A percentile compares a stretch with the other conserved stretches of the same genome.
These are phyloP conservation scores for Venturia asperata DNA, from an alignment of 2,329 filamentous ascomycete genomes.

Conservation along the genomic window DNA sequence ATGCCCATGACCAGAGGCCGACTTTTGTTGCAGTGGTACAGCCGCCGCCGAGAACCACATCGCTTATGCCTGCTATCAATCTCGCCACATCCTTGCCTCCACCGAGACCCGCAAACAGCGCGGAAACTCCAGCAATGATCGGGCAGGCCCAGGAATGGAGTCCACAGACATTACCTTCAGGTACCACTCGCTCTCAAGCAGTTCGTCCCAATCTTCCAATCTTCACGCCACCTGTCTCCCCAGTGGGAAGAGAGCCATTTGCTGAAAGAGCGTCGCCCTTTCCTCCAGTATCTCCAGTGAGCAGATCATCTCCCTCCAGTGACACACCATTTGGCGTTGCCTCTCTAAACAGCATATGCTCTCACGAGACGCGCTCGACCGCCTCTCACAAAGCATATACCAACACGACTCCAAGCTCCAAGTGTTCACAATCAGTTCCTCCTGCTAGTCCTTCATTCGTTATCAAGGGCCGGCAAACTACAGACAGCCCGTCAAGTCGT, in stretches of 20 bases:
- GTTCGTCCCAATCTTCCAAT: neutral
- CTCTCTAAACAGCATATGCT: neutral
- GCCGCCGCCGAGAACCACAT: neutral
- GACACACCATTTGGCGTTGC: neutral
- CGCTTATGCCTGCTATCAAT: neutral
- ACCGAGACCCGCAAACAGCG: neutral
- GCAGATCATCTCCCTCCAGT: neutral
- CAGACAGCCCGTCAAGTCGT: neutral
- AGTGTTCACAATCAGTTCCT: neutral
- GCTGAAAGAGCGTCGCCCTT: neutral
- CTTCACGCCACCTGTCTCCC: conserved; percentile 1
- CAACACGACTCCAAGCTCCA: neutral
- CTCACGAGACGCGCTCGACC: neutral
- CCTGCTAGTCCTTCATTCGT: neutral
- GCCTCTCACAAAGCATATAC: neutral
- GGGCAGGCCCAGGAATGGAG: neutral
- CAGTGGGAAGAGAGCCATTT: neutral
- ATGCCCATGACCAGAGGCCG: neutral
- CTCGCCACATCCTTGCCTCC: neutral
- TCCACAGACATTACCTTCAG: neutral
- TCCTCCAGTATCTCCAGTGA: neutral
- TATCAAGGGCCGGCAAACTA: neutral
- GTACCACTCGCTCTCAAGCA: neutral
- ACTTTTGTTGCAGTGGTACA: neutral
- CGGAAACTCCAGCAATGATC: neutral